Base-by-base conservation (phyloP, 345 rosid genomes). In the Gossypium bickii region DNA sequence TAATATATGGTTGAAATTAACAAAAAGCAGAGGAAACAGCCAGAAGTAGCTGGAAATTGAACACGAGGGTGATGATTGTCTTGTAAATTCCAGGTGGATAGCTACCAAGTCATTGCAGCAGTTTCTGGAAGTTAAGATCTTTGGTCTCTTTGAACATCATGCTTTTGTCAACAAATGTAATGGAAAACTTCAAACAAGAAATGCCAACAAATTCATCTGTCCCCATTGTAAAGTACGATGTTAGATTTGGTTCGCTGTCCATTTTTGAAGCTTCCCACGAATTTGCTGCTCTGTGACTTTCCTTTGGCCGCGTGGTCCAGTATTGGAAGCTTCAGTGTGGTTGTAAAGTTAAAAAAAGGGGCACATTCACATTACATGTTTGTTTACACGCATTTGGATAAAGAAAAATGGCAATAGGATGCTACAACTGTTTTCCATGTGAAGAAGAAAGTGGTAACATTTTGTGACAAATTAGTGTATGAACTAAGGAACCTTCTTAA, bases 181-280 rank as follows among this genome's bases (percentile, higher is more conserved):
- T 16, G 64, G 68, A 25, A 66, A 56, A 48, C 63, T 65, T 43
- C 70, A 38, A 22, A 18, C 47, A 17, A 10, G 71, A 12, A 48
- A 48, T 52, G 79, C 75, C 71, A 77, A 41, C 75, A 38, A 62
- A 53, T 77, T 10, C 2, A 12, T 29, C 73, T 27, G 41, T 34
- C 41, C 6, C 41, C 41, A 0, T 38, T 1, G 22, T 3, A 41
- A 17, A 47, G 49, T 64, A 64, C 51, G 16, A 64, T 64, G 25
- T 41, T 41, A n/a, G 69, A 41, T 47, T 73, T 69, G 43, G 41
- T 16, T 61, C 5, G 3, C 16, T 53, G 48, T 38, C 3, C 45
- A 59, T 41, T 47, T 55, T 67, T 34, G 78, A 75, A 75, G 67
- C 66, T 75, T 44, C 65, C 66, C 38, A n/a, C 45, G 49, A 57